A percentile compares a stretch with the other conserved stretches of the same genome.
These are phyloP conservation scores for Inonotus hispidus DNA, from an alignment of 1,284 basidiomycete species.

Conservation along the genomic window DNA sequence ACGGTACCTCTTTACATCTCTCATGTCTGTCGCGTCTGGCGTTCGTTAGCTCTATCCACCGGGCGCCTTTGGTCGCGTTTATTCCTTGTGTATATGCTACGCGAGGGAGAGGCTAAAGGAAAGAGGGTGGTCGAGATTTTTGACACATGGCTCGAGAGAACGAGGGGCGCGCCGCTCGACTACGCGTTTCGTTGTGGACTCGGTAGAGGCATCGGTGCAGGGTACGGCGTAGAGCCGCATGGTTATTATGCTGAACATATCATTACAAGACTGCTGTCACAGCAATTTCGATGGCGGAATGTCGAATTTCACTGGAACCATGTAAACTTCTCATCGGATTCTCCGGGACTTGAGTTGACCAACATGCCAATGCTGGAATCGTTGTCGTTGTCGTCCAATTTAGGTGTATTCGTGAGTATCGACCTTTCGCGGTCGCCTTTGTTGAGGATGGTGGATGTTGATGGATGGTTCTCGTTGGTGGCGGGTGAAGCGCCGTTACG, in stretches of 20 bases:
- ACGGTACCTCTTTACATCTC: too few relatives aligned
- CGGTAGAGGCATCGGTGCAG: background rate
- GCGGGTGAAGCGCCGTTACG: background rate
- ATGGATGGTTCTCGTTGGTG: background rate
- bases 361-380: background rate
- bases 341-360: background rate
- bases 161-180: background rate
- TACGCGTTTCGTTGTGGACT: background rate
- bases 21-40: too few relatives aligned
- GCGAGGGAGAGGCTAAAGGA: background rate
- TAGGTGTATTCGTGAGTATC: background rate
- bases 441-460: background rate
- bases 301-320: background rate
- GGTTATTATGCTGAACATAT: background rate
- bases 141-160: background rate
- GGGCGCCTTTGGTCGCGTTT: too few relatives aligned
- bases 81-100: too few relatives aligned
- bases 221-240: background rate
- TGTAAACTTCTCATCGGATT: background rate
- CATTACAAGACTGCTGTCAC: background rate
- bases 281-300: background rate
- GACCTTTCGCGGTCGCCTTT: background rate
- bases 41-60: too few relatives aligned
- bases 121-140: background rate
- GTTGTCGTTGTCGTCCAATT: background rate